Conservation (phyloP, 805 yeast species). For the Candida gorgasii region DNA sequence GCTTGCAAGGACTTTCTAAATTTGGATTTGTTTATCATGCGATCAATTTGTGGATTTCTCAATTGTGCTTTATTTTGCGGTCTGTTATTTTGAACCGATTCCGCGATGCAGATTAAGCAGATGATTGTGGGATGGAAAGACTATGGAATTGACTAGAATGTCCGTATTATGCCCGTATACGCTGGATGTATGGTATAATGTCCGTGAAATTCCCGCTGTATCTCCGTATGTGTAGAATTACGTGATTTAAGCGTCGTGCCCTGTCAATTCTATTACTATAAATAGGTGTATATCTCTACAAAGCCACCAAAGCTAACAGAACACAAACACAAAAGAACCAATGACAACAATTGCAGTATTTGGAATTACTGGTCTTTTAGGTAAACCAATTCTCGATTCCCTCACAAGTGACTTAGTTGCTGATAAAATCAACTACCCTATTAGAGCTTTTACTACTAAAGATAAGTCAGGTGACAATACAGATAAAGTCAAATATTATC, state of each 20-base stretch:
- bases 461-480: conserved; percentile 25
- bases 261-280: no score
- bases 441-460: conserved; percentile 52
- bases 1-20: conserved; percentile 14
- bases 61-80: background rate
- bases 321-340: background rate
- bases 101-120: no score
- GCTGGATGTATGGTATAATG: background rate
- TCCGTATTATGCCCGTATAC: background rate
- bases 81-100: no score
- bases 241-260: no score
- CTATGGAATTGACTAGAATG: no score
- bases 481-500: conserved; percentile 41
- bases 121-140: no score
- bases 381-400: conserved; percentile 48
- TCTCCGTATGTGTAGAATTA: no score
- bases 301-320: background rate
- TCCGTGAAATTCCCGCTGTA: background rate
- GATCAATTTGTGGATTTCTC: background rate
- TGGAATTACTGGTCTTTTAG: conserved; percentile 56
- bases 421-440: conserved; percentile 45
- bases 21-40: conserved; percentile 10
- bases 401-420: conserved; percentile 38
- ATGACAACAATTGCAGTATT: conserved; percentile 47
- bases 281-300: background rate